phyloP scores from a whole-genome alignment of 306 rosid genomes.

The Arachis hypogaea region DNA sequence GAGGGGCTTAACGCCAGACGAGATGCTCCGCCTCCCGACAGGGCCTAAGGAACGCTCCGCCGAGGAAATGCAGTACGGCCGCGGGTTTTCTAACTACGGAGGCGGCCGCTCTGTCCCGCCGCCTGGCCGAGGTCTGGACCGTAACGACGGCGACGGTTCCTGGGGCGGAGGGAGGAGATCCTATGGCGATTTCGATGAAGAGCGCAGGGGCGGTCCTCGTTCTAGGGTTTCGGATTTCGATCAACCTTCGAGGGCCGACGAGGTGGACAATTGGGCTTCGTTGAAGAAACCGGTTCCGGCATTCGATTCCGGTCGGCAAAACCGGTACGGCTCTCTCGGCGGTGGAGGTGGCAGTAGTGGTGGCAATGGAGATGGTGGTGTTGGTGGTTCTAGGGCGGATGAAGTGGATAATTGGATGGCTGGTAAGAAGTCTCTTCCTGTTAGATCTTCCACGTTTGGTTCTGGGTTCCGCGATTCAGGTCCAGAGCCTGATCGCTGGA shows the following conservation, averaged over 20 bases:
- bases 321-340: constrained; percentile 47
- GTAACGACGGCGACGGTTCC: constrained; percentile 53
- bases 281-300: constrained; percentile 68
- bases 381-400: constrained; percentile 71
- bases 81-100: constrained; percentile 68
- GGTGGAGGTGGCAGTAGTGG: neutral
- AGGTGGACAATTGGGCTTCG: constrained; percentile 85
- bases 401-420: constrained; percentile 81
- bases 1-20: constrained; percentile 66
- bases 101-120: constrained; percentile 44
- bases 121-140: constrained; percentile 53
- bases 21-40: constrained; percentile 83
- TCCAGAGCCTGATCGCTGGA: constrained; percentile 73
- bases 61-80: constrained; percentile 74
- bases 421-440: constrained; percentile 61
- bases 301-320: constrained; percentile 72
- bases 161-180: constrained; percentile 90
- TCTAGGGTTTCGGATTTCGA: constrained; percentile 93
- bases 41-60: constrained; percentile 80
- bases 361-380: neutral
- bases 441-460: constrained; percentile 74
- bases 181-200: constrained; percentile 87
- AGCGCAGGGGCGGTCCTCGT: constrained; percentile 57
- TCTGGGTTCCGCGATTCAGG: constrained; percentile 69
- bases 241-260: constrained; percentile 96